A percentile compares a stretch with the other conserved stretches of the same genome.
Conservation (phyloP, 2,329 filamentous ascomycete genomes). For the Lasiodiplodia sp. region DNA sequence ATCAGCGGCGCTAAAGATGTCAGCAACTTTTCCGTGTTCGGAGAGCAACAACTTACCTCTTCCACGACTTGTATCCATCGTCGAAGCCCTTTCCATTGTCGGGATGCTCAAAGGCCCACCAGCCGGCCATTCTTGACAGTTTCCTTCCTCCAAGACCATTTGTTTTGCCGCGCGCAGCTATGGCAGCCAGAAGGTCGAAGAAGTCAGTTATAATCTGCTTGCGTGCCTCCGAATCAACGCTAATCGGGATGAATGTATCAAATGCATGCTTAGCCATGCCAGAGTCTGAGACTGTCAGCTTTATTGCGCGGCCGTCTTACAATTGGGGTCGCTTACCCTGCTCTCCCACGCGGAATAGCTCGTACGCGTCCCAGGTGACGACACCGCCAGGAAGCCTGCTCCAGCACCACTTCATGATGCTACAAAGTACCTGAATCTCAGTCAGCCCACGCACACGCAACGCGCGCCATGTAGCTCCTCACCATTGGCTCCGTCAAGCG, state of each 20-base stretch:
- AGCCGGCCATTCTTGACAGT: conserved; percentile 91
- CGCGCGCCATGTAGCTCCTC: conserved; percentile 44
- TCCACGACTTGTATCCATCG: conserved; percentile 89
- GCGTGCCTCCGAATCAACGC: conserved; percentile 84
- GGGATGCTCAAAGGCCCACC: conserved; percentile 96
- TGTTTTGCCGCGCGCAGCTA: conserved; percentile 89
- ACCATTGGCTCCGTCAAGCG: conserved; percentile 95
- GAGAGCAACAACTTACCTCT: conserved; percentile 63
- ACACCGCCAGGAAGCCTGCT: conserved; percentile 88
- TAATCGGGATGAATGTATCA: conserved; percentile 93
- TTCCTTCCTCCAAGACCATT: conserved; percentile 95
- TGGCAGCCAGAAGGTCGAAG: conserved; percentile 89
- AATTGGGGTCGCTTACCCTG: conserved; percentile 67
- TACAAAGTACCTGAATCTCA: conserved; percentile 78
- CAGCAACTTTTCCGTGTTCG: conserved; percentile 37
- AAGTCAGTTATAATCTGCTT: conserved; percentile 94
- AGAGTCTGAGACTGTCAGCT: conserved; percentile 69
- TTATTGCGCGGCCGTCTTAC: conserved; percentile 26
- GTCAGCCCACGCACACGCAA: conserved; percentile 19
- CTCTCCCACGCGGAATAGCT: conserved; percentile 94
- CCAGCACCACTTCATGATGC: conserved; percentile 99
- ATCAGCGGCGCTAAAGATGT: conserved; percentile 76
- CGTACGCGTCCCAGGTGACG: conserved; percentile 96
- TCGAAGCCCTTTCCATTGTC: conserved; percentile 93
- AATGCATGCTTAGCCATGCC: conserved; percentile 92